Percentiles rank a stretch among this genome's conserved stretches.
Conservation (phyloP, 169 alveolate species). For the Babesia gibsoni region DNA sequence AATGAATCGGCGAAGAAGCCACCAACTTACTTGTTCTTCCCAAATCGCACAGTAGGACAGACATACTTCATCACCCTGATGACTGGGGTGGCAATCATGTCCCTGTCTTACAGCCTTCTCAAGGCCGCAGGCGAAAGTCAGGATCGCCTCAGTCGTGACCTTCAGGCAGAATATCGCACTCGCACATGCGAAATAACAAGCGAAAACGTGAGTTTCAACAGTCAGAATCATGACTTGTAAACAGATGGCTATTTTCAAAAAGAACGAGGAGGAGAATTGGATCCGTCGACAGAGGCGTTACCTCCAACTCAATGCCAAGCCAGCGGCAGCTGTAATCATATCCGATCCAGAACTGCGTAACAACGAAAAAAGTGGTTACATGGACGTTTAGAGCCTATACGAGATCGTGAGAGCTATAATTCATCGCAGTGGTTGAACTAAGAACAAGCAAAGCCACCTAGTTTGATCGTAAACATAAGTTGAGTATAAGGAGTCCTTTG, state of each 20-base stretch:
- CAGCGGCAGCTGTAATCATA: slow-evolving; percentile 32
- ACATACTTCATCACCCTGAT: slow-evolving; percentile 44
- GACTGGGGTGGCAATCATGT: slow-evolving; percentile 47
- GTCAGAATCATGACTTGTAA: neutral
- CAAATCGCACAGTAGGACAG: slow-evolving; percentile 57
- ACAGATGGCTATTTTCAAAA: slow-evolving; percentile 20
- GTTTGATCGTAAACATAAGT: no score
- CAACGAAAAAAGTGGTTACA: slow-evolving; percentile 18
- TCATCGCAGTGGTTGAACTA: no score
- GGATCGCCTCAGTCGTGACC: neutral
- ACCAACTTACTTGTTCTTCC: slow-evolving; percentile 43
- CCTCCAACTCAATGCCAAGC: slow-evolving; percentile 11
- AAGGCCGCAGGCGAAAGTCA: slow-evolving; percentile 10
- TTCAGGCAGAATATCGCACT: neutral
- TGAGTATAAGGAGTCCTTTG: no score
- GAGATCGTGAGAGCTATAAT: no score
- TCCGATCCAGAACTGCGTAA: slow-evolving; percentile 32
- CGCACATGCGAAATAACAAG: slow-evolving; percentile 15
- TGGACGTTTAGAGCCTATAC: neutral
- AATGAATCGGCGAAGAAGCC: slow-evolving; percentile 17
- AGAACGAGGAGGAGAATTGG: slow-evolving; percentile 10
- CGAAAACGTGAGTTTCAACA: slow-evolving; percentile 20
- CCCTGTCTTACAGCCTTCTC: slow-evolving; percentile 40
- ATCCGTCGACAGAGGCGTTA: slow-evolving; percentile 13
- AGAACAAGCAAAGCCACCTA: no score